These are phyloP conservation scores for Leccinum longicurvipes DNA, from an alignment of 768 basidiomycete genomes.

Conservation along the genomic window DNA sequence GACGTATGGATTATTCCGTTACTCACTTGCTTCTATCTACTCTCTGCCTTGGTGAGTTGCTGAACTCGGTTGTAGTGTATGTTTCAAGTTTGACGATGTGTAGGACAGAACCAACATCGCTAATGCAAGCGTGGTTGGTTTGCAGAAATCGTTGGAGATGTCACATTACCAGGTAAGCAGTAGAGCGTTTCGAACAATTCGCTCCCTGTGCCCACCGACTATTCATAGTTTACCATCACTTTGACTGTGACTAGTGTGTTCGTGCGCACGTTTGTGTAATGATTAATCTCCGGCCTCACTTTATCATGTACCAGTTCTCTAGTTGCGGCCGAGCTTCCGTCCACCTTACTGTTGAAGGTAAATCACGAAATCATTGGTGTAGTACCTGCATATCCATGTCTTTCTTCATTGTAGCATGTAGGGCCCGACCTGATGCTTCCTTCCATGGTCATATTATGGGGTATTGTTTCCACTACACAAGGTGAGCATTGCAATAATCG, in stretches of 20 bases:
- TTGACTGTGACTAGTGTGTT: constrained; percentile 30
- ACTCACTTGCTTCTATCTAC: constrained; percentile 47
- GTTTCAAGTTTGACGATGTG: not conserved
- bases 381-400: not conserved
- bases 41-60: constrained; percentile 47
- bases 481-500: constrained; percentile 31
- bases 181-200: not conserved
- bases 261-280: not conserved
- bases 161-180: constrained; percentile 25
- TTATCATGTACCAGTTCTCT: constrained; percentile 37
- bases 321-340: constrained; percentile 55
- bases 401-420: constrained; percentile 29
- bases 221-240: constrained; percentile 33
- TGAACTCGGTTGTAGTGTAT: not conserved
- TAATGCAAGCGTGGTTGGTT: constrained; percentile 63
- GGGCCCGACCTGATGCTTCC: constrained; percentile 61
- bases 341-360: constrained; percentile 55
- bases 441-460: constrained; percentile 62
- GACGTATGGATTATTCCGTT: constrained; percentile 48
- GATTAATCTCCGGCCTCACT: not conserved
- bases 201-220: not conserved
- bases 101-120: constrained; percentile 47
- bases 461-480: constrained; percentile 57
- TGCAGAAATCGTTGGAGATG: no score
- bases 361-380: not conserved